Percentiles rank a stretch among this genome's conserved stretches.
Conservation (phyloP, 1,284 basidiomycete species). For the Tranzscheliella williamsii region DNA sequence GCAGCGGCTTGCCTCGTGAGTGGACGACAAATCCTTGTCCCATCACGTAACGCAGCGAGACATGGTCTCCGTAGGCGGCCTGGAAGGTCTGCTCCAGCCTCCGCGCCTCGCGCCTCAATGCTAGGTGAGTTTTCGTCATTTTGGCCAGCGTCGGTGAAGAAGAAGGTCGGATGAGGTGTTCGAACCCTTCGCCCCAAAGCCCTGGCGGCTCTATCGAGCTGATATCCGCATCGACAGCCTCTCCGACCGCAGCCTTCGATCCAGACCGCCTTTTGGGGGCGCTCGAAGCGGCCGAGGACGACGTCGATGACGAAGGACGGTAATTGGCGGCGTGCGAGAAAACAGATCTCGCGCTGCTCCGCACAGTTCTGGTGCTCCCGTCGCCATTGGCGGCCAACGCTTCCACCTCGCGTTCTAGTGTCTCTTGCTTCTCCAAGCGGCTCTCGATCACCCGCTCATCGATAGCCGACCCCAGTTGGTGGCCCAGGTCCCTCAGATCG, state of each 20-base stretch:
- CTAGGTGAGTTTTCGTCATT: conserved; percentile 28
- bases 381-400: conserved; percentile 2
- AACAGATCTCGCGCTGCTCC: background rate
- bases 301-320: background rate
- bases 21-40: conserved; percentile 58
- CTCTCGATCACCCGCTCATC: conserved; percentile 57
- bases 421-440: conserved; percentile 45
- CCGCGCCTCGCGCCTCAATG: conserved; percentile 27
- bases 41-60: conserved; percentile 45
- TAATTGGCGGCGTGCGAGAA: background rate
- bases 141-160: conserved; percentile 35
- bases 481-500: conserved; percentile 29
- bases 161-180: conserved; percentile 54
- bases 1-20: conserved; percentile 25
- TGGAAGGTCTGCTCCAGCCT: conserved; percentile 37
- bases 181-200: conserved; percentile 52
- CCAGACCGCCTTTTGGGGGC: background rate
- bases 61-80: conserved; percentile 12
- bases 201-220: background rate
- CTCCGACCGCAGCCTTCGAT: background rate
- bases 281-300: background rate
- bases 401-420: conserved; percentile 23
- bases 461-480: conserved; percentile 48
- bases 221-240: background rate
- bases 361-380: too few relatives aligned